These are phyloP conservation scores for Plasmodium cynomolgi DNA, from an alignment of 169 alveolate species.

Conservation along the genomic window DNA sequence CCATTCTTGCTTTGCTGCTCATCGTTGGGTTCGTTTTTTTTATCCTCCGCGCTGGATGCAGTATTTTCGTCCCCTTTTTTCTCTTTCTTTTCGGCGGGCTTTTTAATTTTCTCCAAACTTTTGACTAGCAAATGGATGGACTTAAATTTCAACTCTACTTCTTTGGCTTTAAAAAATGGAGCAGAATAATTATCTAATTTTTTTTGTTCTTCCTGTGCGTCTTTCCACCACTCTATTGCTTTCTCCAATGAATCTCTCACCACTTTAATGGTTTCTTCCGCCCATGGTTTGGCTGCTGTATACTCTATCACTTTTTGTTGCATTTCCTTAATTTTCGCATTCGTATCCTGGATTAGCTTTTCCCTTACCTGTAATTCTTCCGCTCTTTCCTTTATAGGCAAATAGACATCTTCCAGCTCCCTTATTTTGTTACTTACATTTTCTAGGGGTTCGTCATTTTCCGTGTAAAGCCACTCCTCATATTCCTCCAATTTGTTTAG, in stretches of 20 bases:
- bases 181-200: conserved; percentile 70
- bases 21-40: conserved; percentile 29
- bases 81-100: conserved; percentile 29
- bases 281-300: conserved; percentile 72
- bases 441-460: conserved; percentile 76
- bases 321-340: conserved; percentile 33
- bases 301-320: conserved; percentile 23
- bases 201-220: conserved; percentile 75
- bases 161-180: conserved; percentile 69
- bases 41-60: conserved; percentile 4
- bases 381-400: conserved; percentile 75
- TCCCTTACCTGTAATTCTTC: conserved; percentile 54
- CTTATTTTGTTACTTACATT: conserved; percentile 50
- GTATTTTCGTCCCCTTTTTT: neutral
- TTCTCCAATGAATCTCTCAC: conserved; percentile 57
- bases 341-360: conserved; percentile 38
- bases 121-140: conserved; percentile 8
- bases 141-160: conserved; percentile 42
- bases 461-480: conserved; percentile 72
- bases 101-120: conserved; percentile 43
- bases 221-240: conserved; percentile 36
- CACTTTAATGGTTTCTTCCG: conserved; percentile 41
- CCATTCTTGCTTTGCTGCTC: conserved; percentile 31
- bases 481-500: conserved; percentile 62
- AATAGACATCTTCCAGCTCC: conserved; percentile 61